A percentile compares a stretch with the other conserved stretches of the same genome.
Evolutionary conservation across 371 early-diverging fungal species (phyloP).

Genomic region (Lichtheimia hyalospora): DNA sequence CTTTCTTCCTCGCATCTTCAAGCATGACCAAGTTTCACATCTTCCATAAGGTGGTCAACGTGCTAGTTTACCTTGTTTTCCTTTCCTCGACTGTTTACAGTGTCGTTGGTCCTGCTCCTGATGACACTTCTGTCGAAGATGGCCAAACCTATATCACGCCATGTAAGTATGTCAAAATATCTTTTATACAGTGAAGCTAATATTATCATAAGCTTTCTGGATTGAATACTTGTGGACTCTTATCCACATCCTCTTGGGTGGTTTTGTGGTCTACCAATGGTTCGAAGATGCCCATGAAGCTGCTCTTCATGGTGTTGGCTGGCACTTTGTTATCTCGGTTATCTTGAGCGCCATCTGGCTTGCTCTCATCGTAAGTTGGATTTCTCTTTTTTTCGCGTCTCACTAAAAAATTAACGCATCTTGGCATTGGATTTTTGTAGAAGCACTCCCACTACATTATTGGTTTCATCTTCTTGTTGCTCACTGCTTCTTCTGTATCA

Average conservation of each 20-base stretch:
- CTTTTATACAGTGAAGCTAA: background rate
- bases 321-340: slow-evolving; percentile 67
- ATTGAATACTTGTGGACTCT: slow-evolving; percentile 61
- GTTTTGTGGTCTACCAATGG: slow-evolving; percentile 67
- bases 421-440: slow-evolving; percentile 12
- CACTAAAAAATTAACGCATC: background rate
- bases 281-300: slow-evolving; percentile 61
- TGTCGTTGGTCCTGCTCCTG: slow-evolving; percentile 51
- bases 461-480: slow-evolving; percentile 47
- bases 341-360: slow-evolving; percentile 62
- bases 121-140: slow-evolving; percentile 20
- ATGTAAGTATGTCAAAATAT: slow-evolving; percentile 29
- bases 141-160: slow-evolving; percentile 53
- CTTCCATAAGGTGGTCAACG: slow-evolving; percentile 63
- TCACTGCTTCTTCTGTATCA: slow-evolving; percentile 48
- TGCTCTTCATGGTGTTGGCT: slow-evolving; percentile 62
- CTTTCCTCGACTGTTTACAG: slow-evolving; percentile 62
- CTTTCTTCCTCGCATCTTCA: slow-evolving; percentile 3
- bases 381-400: background rate
- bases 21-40: slow-evolving; percentile 35
- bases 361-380: slow-evolving; percentile 57
- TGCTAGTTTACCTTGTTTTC: slow-evolving; percentile 68
- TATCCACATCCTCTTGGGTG: slow-evolving; percentile 66
- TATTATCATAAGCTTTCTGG: slow-evolving; percentile 37
- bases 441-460: slow-evolving; percentile 40